Evolutionary conservation across 805 yeast genomes (phyloP).

Genomic region (Candida maris): DNA sequence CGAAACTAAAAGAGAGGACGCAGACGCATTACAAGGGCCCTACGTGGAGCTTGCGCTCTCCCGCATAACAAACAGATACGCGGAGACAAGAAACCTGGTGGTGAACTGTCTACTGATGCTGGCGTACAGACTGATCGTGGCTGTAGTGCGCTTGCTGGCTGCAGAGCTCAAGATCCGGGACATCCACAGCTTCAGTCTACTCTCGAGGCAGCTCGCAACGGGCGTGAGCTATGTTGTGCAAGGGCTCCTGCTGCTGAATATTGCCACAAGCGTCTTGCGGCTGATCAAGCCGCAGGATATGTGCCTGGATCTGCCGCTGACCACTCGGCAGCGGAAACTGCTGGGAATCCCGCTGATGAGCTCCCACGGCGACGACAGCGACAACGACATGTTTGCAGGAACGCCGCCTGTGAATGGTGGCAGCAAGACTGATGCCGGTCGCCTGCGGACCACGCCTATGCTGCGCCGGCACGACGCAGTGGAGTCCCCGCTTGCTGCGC

Average conservation of each 20-base stretch:
- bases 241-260: conserved; percentile 26
- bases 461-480: conserved; percentile 5
- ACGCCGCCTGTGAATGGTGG: conserved; percentile 1
- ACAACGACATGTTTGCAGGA: not conserved
- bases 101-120: conserved; percentile 29
- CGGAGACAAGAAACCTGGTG: conserved; percentile 33
- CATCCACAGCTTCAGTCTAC: not conserved
- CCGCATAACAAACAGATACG: conserved; percentile 42
- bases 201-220: conserved; percentile 4
- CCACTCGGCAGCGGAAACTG: conserved; percentile 41
- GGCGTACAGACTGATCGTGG: conserved; percentile 28
- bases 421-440: not conserved
- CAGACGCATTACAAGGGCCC: conserved; percentile 31
- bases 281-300: conserved; percentile 43
- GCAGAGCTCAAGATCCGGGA: conserved; percentile 12
- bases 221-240: conserved; percentile 22
- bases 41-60: conserved; percentile 41
- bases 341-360: conserved; percentile 37
- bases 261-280: conserved; percentile 27
- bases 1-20: conserved; percentile 7
- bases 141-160: conserved; percentile 20
- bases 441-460: not conserved
- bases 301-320: conserved; percentile 49
- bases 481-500: conserved; percentile 19
- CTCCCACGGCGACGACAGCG: conserved; percentile 4